phyloP scores from a whole-genome alignment of 768 basidiomycete species.

The Strobilomyces dryophilus region DNA sequence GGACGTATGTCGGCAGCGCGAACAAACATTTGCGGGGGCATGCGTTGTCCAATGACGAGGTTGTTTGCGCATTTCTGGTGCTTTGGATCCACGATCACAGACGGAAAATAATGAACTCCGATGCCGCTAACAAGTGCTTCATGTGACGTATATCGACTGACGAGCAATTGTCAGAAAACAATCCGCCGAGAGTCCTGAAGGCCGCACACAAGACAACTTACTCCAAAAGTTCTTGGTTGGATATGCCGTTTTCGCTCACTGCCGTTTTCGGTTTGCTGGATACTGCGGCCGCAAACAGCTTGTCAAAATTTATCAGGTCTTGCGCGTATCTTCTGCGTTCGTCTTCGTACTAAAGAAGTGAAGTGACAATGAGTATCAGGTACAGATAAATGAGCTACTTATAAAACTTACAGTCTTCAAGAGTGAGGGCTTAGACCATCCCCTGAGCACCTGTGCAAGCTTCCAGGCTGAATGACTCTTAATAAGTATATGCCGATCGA shows the following conservation, averaged over 20 bases:
- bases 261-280: constrained; percentile 58
- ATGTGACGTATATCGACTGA: constrained; percentile 28
- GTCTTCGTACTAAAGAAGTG: constrained; percentile 49
- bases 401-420: constrained; percentile 35
- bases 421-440: constrained; percentile 35
- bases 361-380: neutral
- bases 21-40: constrained; percentile 26
- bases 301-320: constrained; percentile 55
- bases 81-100: constrained; percentile 21
- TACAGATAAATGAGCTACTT: neutral
- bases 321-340: constrained; percentile 45
- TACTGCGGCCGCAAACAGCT: constrained; percentile 58
- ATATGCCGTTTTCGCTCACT: constrained; percentile 28
- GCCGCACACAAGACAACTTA: constrained; percentile 7
- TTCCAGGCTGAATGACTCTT: constrained; percentile 44
- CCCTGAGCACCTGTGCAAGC: constrained; percentile 13
- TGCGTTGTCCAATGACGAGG: constrained; percentile 36
- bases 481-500: constrained; percentile 40
- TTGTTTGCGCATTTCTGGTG: constrained; percentile 29
- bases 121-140: constrained; percentile 35
- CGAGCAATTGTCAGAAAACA: neutral
- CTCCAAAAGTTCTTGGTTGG: constrained; percentile 34
- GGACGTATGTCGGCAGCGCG: constrained; percentile 29
- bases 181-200: neutral
- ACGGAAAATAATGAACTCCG: constrained; percentile 31